phyloP scores from a whole-genome alignment of 2,329 filamentous ascomycete species.

The Geoglossum cookeanum region DNA sequence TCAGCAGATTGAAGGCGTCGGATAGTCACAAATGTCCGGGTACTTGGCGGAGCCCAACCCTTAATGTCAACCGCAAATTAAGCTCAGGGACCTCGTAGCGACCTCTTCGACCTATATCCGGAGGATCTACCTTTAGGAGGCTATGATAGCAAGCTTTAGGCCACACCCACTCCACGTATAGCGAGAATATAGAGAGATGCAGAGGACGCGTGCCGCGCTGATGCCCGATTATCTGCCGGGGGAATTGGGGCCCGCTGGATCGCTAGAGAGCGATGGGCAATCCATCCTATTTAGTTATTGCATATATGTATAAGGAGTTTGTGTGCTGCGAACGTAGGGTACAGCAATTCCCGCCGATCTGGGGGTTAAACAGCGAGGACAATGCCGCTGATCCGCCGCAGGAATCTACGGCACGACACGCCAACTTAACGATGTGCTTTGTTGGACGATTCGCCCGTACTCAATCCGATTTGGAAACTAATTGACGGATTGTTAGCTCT shows the following conservation, averaged over 20 bases:
- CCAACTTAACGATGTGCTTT: no score
- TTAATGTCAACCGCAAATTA: neutral
- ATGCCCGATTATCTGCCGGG: neutral
- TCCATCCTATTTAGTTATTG: neutral
- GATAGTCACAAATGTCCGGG: neutral
- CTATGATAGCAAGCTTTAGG: neutral
- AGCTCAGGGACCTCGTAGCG: neutral
- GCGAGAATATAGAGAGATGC: neutral
- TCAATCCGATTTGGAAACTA: no score
- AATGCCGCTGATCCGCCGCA: no score
- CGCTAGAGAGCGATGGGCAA: neutral
- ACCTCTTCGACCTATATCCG: neutral
- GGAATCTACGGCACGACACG: no score
- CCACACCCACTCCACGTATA: neutral
- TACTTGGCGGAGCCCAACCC: neutral
- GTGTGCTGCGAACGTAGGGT: no score
- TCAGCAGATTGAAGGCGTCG: neutral
- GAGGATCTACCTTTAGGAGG: neutral
- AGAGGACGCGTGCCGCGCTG: neutral
- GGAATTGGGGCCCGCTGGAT: neutral
- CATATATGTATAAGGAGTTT: no score
- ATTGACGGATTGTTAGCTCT: no score
- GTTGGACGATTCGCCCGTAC: no score
- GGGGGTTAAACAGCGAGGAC: no score
- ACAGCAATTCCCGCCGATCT: neutral